Conservation (phyloP, 2,329 filamentous ascomycete genomes). For the Neocatenulostroma microsporum region DNA sequence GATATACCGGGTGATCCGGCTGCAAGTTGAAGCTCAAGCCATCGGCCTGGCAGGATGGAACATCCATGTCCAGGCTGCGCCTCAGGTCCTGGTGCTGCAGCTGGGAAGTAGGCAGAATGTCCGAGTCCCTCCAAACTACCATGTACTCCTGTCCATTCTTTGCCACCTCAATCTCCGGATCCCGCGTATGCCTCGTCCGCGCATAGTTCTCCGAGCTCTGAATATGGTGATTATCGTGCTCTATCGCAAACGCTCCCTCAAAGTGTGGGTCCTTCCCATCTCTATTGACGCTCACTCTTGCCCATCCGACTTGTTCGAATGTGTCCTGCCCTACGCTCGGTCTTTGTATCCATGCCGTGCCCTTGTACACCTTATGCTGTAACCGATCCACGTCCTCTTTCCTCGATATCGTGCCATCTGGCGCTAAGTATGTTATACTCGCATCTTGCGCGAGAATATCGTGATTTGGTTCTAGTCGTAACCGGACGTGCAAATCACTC, state of each 20-base stretch:
- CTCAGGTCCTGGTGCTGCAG: slow-evolving; percentile 55
- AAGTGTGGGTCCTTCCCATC: slow-evolving; percentile 78
- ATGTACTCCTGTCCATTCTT: slow-evolving; percentile 62
- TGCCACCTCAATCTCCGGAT: slow-evolving; percentile 54
- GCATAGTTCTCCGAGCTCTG: slow-evolving; percentile 68
- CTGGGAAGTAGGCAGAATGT: slow-evolving; percentile 48
- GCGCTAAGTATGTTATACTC: slow-evolving; percentile 61
- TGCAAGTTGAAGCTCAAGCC: slow-evolving; percentile 70
- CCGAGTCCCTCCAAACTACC: slow-evolving; percentile 87
- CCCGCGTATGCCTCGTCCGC: slow-evolving; percentile 60
- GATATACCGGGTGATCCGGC: slow-evolving; percentile 59
- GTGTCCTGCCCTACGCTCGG: slow-evolving; percentile 46
- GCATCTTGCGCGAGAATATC: slow-evolving; percentile 76
- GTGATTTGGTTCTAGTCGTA: slow-evolving; percentile 81
- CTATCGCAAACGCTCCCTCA: slow-evolving; percentile 77
- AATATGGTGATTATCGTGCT: slow-evolving; percentile 79
- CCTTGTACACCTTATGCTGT: slow-evolving; percentile 77
- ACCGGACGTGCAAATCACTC: slow-evolving; percentile 61
- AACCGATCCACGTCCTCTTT: slow-evolving; percentile 64
- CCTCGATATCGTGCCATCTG: slow-evolving; percentile 60
- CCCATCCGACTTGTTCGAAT: slow-evolving; percentile 82
- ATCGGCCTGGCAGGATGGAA: slow-evolving; percentile 59
- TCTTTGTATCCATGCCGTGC: slow-evolving; percentile 60
- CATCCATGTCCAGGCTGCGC: slow-evolving; percentile 13
- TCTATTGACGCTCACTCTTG: slow-evolving; percentile 65